phyloP scores from a whole-genome alignment of 257 asterid species.

The Fraxinus pennsylvanica region DNA sequence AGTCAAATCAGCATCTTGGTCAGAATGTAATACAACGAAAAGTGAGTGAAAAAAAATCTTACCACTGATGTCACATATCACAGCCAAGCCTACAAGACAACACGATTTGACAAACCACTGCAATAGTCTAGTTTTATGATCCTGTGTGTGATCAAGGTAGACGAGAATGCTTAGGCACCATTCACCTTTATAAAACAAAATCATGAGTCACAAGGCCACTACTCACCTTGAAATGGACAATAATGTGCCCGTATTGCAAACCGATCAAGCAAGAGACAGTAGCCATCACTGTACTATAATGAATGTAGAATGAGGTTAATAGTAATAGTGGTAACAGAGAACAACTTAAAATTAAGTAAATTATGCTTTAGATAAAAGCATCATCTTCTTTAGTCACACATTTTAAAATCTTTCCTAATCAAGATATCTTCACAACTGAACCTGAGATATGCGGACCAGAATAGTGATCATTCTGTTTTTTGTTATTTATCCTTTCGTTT shows the following conservation, averaged over 20 bases:
- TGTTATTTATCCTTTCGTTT: not conserved
- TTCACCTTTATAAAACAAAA: not conserved
- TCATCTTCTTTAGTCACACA: not conserved
- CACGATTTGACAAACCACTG: constrained; percentile 60
- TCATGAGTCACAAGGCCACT: not conserved
- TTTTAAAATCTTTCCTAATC: not conserved
- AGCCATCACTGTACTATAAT: constrained; percentile 68
- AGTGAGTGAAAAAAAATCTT: constrained; percentile 15
- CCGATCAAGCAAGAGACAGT: constrained; percentile 60
- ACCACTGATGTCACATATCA: constrained; percentile 49
- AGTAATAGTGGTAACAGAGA: constrained; percentile 8
- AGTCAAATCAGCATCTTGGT: not conserved
- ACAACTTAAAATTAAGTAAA: not conserved
- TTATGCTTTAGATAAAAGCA: not conserved
- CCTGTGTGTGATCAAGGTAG: constrained; percentile 39
- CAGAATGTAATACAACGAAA: not conserved
- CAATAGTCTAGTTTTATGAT: constrained; percentile 54
- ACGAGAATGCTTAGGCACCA: constrained; percentile 11
- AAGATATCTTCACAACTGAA: not conserved
- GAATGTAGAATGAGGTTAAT: constrained; percentile 29
- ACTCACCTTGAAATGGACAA: constrained; percentile 65
- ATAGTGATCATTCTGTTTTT: not conserved
- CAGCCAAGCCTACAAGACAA: constrained; percentile 42
- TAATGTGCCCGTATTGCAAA: constrained; percentile 63
- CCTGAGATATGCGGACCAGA: not conserved